Base-by-base conservation (phyloP, 2,329 filamentous ascomycete species). In the Teratosphaeria gauchensis region DNA sequence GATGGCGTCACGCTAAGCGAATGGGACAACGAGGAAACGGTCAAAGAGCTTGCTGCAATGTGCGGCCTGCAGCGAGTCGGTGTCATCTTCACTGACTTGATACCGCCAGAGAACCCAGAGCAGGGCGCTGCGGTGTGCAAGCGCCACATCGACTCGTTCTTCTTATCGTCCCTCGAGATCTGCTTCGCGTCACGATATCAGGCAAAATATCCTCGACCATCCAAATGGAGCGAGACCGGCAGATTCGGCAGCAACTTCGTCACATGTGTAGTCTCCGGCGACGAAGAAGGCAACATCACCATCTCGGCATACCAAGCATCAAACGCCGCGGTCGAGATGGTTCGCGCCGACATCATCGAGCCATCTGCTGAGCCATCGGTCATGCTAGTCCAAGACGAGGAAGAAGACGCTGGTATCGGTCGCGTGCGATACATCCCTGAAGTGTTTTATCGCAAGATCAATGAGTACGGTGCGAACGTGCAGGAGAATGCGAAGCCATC, bases 401-500 rank as follows among this genome's bases (percentile, higher is more conserved):
- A 92, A 60, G 91, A 96, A 66, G 88, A 92, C 56, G 87, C 91
- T 63, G 84, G 72, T 12, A 65, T 84, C 77, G 58, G 78, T 75
- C 85, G 84, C 58, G 86, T 87, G 28, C 84, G 92, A 67, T 99
- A 99, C 71, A 95, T 99, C 24, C 94, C 94, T 0, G 94, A 99
- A 69, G 92, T 99, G 4, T 99, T 97, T 75, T 99, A 95, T 77
- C 85, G 92, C 62, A 86, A 84, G 66, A 90, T 96, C 74, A 99
- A 99, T 74, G 92, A 99, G 73, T 96, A 99, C 71, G 92, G 92
- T 35, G 90, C 88, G 63, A 96, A 92, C 66, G 94, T 97, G 7
- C 94, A 96, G 72, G 90, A 97, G 74, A 97, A 96, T 67, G 94
- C 94, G 28, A 97, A 96, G 72, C 94, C 94, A 0, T 86, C 89